A percentile compares a stretch with the other conserved stretches of the same genome.
Evolutionary conservation across 129 eudicot genomes (phyloP).

Genomic region (Artemisia annua): DNA sequence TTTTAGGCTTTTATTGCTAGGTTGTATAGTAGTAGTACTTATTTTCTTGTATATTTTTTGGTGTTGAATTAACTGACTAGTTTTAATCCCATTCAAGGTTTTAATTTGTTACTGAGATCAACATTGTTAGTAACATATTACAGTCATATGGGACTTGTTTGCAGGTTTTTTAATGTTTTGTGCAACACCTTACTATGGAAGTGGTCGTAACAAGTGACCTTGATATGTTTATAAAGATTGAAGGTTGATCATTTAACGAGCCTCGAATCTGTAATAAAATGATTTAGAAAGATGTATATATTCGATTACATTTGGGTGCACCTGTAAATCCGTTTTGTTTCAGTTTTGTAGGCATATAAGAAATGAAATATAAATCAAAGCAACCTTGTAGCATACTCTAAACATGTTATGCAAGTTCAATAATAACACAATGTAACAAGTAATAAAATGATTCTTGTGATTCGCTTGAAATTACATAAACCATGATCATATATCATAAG

Average conservation of each 20-base stretch:
- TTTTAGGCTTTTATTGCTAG: conserved; percentile 72
- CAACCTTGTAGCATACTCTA: neutral
- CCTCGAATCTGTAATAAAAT: neutral
- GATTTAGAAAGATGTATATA: neutral
- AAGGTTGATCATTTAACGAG: neutral
- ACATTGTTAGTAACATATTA: neutral
- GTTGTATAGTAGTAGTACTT: neutral
- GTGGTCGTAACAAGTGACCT: neutral
- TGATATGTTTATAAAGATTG: neutral
- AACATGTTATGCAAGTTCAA: neutral
- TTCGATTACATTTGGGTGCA: neutral
- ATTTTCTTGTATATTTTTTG: neutral
- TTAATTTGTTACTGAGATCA: neutral
- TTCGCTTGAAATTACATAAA: conserved; percentile 34
- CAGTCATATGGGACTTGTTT: neutral
- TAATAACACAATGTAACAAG: neutral
- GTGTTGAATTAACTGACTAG: neutral
- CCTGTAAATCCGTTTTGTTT: neutral
- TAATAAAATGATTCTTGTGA: conserved; percentile 1
- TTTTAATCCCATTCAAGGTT: neutral
- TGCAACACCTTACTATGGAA: neutral
- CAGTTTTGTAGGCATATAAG: neutral
- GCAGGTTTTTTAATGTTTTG: neutral
- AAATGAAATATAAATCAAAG: neutral
- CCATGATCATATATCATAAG: conserved; percentile 58